Evolutionary conservation across 2,329 filamentous ascomycete genomes (phyloP), one percentile per base, ranked within the genome.

Genomic region (Neofusicoccum ribis): DNA sequence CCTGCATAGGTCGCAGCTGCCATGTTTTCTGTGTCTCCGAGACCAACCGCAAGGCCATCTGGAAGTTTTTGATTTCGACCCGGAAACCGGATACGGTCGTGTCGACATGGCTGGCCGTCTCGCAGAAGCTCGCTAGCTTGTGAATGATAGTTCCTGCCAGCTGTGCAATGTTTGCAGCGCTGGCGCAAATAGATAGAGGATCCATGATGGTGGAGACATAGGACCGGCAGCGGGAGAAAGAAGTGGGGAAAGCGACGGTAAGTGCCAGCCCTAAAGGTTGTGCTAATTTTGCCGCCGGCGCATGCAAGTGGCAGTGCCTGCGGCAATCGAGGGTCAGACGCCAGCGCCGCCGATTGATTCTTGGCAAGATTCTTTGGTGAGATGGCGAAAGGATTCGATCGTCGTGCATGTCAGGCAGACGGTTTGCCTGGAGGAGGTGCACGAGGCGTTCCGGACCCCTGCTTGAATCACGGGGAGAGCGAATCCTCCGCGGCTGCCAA

Each of bases 111-210:
- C 44, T 47, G 46, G 64, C 20, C 14, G 37, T 56, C 6, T 65
- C 64, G 36, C 56, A 52, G 7, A 65, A 65, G 23, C 36, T 23
- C 3, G 36, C 54, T 37, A 65, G 34, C 27, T 50, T 62, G 46
- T 44, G 31, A 27, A 61, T 65, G 23, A 65, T 61, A 47, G 43
- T 51, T 20, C 63, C 63, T 23, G 39, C 44, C 52, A 64, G 63
- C 63, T 56, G 52, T 34, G 63, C 51, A 37, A 64, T 34, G 34
- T 64, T 56, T 14, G 63, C 63, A 17, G 63, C 52, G n/a, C 63
- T 64, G 52, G 63, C 63, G 50, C 51, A 58, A 20, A 64, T 50
- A 12, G 63, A 64, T 59, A 64, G 63, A 41, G 63, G 63, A 59
- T 64, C 63, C 63, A 64, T 64, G 46, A 20, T 20, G 56, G 56